Evolutionary conservation across 805 yeast species (phyloP), one percentile per base, ranked within the genome.

Genomic region (Metschnikowia corniflorae): DNA sequence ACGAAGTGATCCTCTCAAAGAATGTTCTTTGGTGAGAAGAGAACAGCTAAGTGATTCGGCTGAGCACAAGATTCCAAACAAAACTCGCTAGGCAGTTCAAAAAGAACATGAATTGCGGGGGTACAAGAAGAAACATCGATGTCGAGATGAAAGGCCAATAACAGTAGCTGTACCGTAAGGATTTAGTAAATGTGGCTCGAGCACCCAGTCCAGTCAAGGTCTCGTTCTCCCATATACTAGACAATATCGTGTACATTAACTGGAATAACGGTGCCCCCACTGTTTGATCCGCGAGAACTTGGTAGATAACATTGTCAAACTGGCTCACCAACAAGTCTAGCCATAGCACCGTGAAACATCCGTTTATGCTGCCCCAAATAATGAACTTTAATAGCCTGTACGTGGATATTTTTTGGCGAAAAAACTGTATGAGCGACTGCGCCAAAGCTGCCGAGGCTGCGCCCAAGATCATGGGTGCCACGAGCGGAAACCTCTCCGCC

Each of bases 331-430:
- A 54, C 16, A 69, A 42, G 29, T 73, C 73, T 24, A 80, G 69
- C 85, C 85, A 80, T 12, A 73, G 49, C 7, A 65, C 68, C 4
- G 80, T 73, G 33, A 78, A 54, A 13, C 68, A 49, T 2, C 85
- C 86, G 53, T 78, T 78, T 30, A 79, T 58, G 9, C 66, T 55
- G 13, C 86, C 86, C 84, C 84, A 80, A 2, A 71, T 51, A 39
- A 67, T 50, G 44, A 80, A 80, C 49, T 79, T 79, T 37, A 62
- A 43, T 33, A 50, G 54, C 23, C 58, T 52, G 38, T 54, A 55
- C 6, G 57, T 41, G 16, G 58, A 58, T 37, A 59, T 56, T 40
- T 63, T 66, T 24, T 47, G 53, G 39, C 57, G 63, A 32, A 44
- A 40, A 37, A 42, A 37, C 47, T 68, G 73, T 44, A 58, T 65